Conservation (phyloP, 306 rosid genomes). For the Cicer yamashitae region DNA sequence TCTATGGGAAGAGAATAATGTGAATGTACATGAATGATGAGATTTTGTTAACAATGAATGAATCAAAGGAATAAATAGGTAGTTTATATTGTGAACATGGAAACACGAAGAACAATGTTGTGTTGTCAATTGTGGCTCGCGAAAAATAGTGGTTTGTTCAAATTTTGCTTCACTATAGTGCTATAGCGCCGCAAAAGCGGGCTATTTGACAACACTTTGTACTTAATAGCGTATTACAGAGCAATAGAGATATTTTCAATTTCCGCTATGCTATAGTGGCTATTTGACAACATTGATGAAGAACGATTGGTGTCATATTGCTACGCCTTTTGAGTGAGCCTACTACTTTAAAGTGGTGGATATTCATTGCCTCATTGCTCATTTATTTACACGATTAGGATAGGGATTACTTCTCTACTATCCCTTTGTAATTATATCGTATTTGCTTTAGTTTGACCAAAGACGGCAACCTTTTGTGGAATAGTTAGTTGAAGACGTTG, state of each 20-base stretch:
- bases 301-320: conserved; percentile 5
- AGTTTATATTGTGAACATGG: neutral
- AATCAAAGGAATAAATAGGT: neutral
- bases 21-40: too few relatives aligned
- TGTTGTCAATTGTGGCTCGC: too few relatives aligned
- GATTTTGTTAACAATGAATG: too few relatives aligned
- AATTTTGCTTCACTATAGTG: too few relatives aligned
- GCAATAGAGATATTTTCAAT: too few relatives aligned
- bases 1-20: too few relatives aligned
- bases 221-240: too few relatives aligned
- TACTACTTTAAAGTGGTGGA: conserved; percentile 14
- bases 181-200: too few relatives aligned
- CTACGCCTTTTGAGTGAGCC: neutral
- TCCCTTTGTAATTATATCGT: neutral
- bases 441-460: conserved; percentile 29
- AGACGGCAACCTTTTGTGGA: conserved; percentile 1
- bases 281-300: neutral
- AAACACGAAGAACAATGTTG: neutral
- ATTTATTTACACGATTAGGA: neutral
- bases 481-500: neutral
- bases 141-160: too few relatives aligned
- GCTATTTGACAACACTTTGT: too few relatives aligned
- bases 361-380: conserved; percentile 16
- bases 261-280: too few relatives aligned
- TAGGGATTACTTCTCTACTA: conserved; percentile 11